Conservation (phyloP, 2,329 filamentous ascomycete genomes). For the Chaetothyriales sp. region DNA sequence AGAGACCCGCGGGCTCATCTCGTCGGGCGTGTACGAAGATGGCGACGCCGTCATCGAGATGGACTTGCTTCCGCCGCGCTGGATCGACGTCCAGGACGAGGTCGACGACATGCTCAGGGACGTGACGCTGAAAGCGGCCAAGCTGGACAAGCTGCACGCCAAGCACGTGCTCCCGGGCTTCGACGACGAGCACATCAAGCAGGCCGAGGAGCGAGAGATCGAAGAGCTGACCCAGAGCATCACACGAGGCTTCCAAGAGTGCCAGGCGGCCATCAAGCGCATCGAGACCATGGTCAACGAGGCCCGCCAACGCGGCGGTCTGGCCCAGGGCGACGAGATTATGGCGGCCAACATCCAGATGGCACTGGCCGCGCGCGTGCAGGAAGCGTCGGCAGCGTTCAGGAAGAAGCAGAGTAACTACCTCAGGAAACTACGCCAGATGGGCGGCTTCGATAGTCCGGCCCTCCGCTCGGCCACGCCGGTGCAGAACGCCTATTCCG, state of each 20-base stretch:
- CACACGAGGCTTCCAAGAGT: constrained; percentile 76
- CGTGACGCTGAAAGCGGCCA: constrained; percentile 69
- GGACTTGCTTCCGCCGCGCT: constrained; percentile 87
- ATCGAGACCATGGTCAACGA: constrained; percentile 81
- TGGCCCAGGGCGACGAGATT: constrained; percentile 72
- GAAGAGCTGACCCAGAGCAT: constrained; percentile 82
- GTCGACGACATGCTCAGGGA: constrained; percentile 69
- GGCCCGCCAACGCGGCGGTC: constrained; percentile 45
- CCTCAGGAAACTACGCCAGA: constrained; percentile 70
- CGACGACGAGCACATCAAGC: constrained; percentile 84
- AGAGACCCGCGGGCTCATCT: constrained; percentile 72
- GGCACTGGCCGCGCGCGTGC: constrained; percentile 71
- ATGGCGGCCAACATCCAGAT: constrained; percentile 97
- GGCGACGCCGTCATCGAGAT: constrained; percentile 96
- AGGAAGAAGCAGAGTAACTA: constrained; percentile 96
- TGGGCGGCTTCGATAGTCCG: constrained; percentile 48
- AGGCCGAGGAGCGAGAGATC: constrained; percentile 75
- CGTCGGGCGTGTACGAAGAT: constrained; percentile 66
- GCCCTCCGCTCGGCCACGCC: constrained; percentile 32
- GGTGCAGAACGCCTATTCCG: constrained; percentile 54
- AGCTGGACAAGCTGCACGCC: constrained; percentile 83
- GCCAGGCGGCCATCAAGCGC: constrained; percentile 74
- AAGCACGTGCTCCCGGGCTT: constrained; percentile 95
- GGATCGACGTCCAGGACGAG: constrained; percentile 91
- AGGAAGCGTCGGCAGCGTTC: constrained; percentile 83